Evolutionary conservation across 192 early-diverging fungal genomes (phyloP).

Genomic region (Gryganskiella cystojenkinii): DNA sequence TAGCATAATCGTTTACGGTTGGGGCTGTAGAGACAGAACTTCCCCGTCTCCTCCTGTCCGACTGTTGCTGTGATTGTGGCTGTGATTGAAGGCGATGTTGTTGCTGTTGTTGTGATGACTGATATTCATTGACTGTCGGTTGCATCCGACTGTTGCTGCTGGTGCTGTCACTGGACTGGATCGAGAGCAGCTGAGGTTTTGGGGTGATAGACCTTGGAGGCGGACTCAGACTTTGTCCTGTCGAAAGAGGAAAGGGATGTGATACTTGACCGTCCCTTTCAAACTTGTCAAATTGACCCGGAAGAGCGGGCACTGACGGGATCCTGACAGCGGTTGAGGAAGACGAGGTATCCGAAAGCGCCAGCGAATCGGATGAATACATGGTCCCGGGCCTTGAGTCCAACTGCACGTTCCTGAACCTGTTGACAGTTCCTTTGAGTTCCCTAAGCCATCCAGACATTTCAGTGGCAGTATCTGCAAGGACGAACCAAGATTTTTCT

Average conservation of each 20-base stretch:
- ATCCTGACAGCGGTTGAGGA: neutral
- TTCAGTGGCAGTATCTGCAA: conserved; percentile 53
- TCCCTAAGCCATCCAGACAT: conserved; percentile 56
- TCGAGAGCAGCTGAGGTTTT: conserved; percentile 1
- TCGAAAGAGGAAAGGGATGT: neutral
- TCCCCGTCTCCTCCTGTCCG: conserved; percentile 30
- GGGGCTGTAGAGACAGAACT: conserved; percentile 36
- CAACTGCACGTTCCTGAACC: conserved; percentile 6
- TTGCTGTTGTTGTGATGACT: neutral
- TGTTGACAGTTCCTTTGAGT: conserved; percentile 47
- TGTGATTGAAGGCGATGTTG: neutral
- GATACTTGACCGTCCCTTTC: conserved; percentile 4
- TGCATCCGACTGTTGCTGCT: conserved; percentile 7
- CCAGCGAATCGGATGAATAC: conserved; percentile 27
- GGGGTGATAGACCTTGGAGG: conserved; percentile 41
- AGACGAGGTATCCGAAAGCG: conserved; percentile 30
- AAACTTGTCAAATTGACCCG: conserved; percentile 30
- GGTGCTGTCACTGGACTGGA: conserved; percentile 8
- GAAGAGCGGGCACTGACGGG: conserved; percentile 12
- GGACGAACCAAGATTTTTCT: conserved; percentile 54
- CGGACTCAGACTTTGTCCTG: conserved; percentile 29
- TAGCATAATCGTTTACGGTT: conserved; percentile 24
- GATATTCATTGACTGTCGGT: conserved; percentile 1
- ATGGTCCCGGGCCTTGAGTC: conserved; percentile 18
- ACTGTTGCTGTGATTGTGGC: neutral